phyloP scores from a whole-genome alignment of 805 yeast species.

The Sugiyamaella americana region DNA sequence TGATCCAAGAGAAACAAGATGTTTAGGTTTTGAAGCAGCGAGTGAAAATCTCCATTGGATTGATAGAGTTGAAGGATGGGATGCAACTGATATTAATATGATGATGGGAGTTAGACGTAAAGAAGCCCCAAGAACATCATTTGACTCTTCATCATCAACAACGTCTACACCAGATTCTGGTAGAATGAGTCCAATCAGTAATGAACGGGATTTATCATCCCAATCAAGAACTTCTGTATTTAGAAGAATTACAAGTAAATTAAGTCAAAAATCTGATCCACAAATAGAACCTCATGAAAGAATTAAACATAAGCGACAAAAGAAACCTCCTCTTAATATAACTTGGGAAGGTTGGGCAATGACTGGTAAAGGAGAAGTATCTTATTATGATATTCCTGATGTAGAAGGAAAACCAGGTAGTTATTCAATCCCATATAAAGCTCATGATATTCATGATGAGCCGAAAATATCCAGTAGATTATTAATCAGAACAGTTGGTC shows the following conservation, averaged over 20 bases:
- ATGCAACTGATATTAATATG: conserved; percentile 68
- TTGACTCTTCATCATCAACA: background rate
- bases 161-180: background rate
- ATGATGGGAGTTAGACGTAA: conserved; percentile 59
- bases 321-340: conserved; percentile 33
- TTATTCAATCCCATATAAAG: background rate
- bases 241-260: background rate
- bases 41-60: conserved; percentile 65
- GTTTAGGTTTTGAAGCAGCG: conserved; percentile 75
- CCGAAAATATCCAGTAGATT: conserved; percentile 26
- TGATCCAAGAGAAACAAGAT: conserved; percentile 86
- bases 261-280: background rate
- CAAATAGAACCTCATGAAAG: background rate
- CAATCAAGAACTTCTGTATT: background rate
- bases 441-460: conserved; percentile 1
- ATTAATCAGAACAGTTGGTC: conserved; percentile 51
- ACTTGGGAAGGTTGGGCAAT: conserved; percentile 83
- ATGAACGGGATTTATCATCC: background rate
- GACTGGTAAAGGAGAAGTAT: conserved; percentile 57
- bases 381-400: conserved; percentile 52
- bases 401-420: background rate
- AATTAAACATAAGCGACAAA: conserved; percentile 8
- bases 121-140: conserved; percentile 24
- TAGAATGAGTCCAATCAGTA: background rate
- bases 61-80: conserved; percentile 69